Percentiles rank a stretch among this genome's conserved stretches.
phyloP scores from a whole-genome alignment of 164 flowering plant genomes.

The Stephania japonica region DNA sequence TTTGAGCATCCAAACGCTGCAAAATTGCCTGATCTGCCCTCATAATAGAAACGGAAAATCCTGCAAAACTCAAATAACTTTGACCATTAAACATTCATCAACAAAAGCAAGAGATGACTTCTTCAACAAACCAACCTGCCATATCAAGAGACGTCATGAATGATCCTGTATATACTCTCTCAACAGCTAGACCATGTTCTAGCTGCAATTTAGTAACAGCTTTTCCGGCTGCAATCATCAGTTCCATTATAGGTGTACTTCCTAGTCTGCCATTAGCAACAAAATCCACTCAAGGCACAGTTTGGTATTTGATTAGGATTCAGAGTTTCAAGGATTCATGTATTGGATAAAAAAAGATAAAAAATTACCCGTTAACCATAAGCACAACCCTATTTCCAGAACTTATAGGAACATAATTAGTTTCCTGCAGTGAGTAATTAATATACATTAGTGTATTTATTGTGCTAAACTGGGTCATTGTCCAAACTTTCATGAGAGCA shows the following conservation, averaged over 20 bases:
- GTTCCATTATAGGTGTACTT: slow-evolving; percentile 81
- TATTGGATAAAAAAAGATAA: not conserved
- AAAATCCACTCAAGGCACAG: not conserved
- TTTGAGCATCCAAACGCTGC: slow-evolving; percentile 79
- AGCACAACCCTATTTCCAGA: slow-evolving; percentile 82
- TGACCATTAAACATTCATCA: not conserved
- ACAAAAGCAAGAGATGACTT: not conserved
- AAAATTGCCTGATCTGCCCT: slow-evolving; percentile 63
- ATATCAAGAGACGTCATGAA: slow-evolving; percentile 97
- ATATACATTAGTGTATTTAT: not conserved
- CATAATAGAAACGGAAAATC: slow-evolving; percentile 88
- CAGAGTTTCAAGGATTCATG: not conserved
- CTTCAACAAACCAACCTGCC: slow-evolving; percentile 57
- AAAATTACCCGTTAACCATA: slow-evolving; percentile 79
- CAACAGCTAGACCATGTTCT: slow-evolving; percentile 94
- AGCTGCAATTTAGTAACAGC: slow-evolving; percentile 80
- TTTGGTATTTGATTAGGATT: not conserved
- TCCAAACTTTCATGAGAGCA: not conserved
- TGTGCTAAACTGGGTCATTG: not conserved
- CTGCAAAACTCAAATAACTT: slow-evolving; percentile 28
- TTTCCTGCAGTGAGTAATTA: slow-evolving; percentile 49
- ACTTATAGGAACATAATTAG: slow-evolving; percentile 75
- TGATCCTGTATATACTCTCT: slow-evolving; percentile 91
- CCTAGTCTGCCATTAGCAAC: slow-evolving; percentile 57
- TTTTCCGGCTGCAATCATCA: slow-evolving; percentile 90